These are phyloP conservation scores for Kuraishia borneana DNA, from an alignment of 805 yeast genomes.

Conservation along the genomic window DNA sequence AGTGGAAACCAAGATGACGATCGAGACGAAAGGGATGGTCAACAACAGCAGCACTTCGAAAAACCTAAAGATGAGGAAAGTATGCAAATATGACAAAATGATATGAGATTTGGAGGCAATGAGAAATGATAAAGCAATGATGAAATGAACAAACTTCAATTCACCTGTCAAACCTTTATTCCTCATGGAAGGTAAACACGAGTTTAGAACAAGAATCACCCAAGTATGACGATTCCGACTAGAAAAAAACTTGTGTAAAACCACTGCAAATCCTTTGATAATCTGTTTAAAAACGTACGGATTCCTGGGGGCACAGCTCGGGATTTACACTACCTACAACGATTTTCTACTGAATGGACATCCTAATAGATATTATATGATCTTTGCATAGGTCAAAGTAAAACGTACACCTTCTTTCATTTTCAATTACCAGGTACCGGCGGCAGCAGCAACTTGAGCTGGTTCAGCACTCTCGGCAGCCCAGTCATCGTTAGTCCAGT, in stretches of 20 bases:
- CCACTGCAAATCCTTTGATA: not conserved
- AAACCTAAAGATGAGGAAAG: no score
- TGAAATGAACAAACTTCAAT: not conserved
- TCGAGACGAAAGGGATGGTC: not conserved
- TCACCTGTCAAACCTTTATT: not conserved
- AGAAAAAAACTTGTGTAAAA: slow-evolving; percentile 1
- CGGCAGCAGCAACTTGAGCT: slow-evolving; percentile 25
- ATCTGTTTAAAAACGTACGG: no score
- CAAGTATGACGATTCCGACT: not conserved
- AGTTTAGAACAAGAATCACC: not conserved
- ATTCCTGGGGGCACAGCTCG: no score
- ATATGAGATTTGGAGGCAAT: not conserved
- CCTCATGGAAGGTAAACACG: not conserved
- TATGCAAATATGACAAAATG: not conserved
- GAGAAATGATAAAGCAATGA: not conserved
- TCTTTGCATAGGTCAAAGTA: not conserved
- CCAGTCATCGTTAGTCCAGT: slow-evolving; percentile 59
- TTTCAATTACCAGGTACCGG: slow-evolving; percentile 12
- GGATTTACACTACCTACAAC: not conserved
- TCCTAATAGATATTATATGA: not conserved
- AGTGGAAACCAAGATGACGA: not conserved
- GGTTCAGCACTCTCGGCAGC: slow-evolving; percentile 40
- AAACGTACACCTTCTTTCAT: not conserved
- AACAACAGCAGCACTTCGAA: slow-evolving; percentile 1
- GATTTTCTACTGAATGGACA: slow-evolving; percentile 1